Percentiles rank a stretch among this genome's conserved stretches.
Evolutionary conservation across 768 basidiomycete genomes (phyloP).

Genomic region (Russula virescens): DNA sequence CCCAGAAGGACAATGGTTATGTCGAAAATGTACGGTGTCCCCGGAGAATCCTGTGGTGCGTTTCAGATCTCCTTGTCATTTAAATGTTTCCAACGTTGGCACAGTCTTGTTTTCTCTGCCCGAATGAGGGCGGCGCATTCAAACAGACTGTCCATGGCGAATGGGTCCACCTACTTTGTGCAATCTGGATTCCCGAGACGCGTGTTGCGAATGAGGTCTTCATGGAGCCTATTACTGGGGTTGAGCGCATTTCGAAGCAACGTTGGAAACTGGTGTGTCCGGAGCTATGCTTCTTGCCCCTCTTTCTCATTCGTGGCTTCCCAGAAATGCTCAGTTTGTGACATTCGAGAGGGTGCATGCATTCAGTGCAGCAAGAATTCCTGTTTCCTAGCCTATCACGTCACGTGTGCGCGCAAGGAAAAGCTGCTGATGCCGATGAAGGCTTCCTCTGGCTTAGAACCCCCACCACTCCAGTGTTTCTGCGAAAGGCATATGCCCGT

Average conservation of each 20-base stretch:
- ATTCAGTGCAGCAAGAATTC: slow-evolving; percentile 91
- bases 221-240: slow-evolving; percentile 95
- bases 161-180: slow-evolving; percentile 95
- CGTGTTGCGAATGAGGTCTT: slow-evolving; percentile 90
- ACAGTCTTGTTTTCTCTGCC: slow-evolving; percentile 92
- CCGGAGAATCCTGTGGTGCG: slow-evolving; percentile 93
- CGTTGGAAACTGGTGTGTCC: slow-evolving; percentile 86
- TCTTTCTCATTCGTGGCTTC: neutral
- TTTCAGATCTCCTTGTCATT: slow-evolving; percentile 14
- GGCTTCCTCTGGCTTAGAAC: slow-evolving; percentile 66
- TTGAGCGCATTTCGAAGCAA: slow-evolving; percentile 81
- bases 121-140: slow-evolving; percentile 96
- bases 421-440: slow-evolving; percentile 87
- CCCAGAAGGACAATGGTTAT: slow-evolving; percentile 99
- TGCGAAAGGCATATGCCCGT: slow-evolving; percentile 93
- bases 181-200: slow-evolving; percentile 96
- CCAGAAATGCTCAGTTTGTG: slow-evolving; percentile 62
- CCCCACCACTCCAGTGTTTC: slow-evolving; percentile 66
- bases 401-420: slow-evolving; percentile 86
- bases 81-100: neutral
- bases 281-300: neutral
- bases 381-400: slow-evolving; percentile 92
- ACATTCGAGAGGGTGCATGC: slow-evolving; percentile 67
- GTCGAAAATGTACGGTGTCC: slow-evolving; percentile 95
- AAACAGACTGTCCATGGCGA: slow-evolving; percentile 91